These are phyloP conservation scores for Aspergillus piperis DNA, from an alignment of 2,329 filamentous ascomycete genomes.

Conservation along the genomic window DNA sequence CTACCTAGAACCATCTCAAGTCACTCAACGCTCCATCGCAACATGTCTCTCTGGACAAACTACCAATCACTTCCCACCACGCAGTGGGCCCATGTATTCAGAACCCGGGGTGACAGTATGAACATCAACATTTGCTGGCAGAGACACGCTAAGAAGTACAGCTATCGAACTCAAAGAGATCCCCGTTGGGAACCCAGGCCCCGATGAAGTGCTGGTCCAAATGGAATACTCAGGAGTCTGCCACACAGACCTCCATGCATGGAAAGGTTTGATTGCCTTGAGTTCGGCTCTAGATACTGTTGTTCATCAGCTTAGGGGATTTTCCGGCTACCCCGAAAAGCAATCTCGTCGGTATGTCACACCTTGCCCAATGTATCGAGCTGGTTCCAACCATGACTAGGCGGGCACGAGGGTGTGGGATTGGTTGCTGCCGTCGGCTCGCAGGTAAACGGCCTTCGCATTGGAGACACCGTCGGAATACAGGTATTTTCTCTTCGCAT, in stretches of 20 bases:
- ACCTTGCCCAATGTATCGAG: not conserved
- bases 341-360: not conserved
- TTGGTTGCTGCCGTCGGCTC: constrained; percentile 13
- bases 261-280: not conserved
- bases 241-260: constrained; percentile 10
- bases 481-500: not conserved
- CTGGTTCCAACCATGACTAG: not conserved
- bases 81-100: not conserved
- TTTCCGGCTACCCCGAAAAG: constrained; percentile 37
- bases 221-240: constrained; percentile 17
- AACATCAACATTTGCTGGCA: too few relatives aligned
- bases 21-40: not conserved
- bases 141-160: not conserved
- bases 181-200: constrained; percentile 13
- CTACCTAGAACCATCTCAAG: too few relatives aligned
- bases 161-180: constrained; percentile 3
- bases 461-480: constrained; percentile 16
- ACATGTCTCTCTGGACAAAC: not conserved
- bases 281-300: not conserved
- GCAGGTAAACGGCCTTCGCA: constrained; percentile 9
- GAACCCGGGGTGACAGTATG: not conserved
- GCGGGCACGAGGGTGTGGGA: constrained; percentile 17
- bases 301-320: not conserved
- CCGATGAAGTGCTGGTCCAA: constrained; percentile 15
- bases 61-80: not conserved